Conservation (phyloP, 768 basidiomycete species). For the Pulveroboletus sp. region DNA sequence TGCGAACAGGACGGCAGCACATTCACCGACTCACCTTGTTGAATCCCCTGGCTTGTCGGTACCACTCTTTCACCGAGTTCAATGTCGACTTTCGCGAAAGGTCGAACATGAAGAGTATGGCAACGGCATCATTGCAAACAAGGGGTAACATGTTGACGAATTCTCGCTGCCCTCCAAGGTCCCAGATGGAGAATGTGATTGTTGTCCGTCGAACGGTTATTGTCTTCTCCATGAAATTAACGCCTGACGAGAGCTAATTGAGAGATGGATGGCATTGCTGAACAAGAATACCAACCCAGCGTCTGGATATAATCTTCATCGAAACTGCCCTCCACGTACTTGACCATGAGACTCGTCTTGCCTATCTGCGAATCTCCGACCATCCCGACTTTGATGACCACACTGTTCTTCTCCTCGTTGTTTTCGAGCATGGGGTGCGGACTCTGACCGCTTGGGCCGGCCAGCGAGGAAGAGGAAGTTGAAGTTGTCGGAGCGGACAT, state of each 20-base stretch:
- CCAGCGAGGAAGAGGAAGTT: constrained; percentile 29
- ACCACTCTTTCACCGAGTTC: constrained; percentile 99
- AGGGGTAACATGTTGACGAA: constrained; percentile 99
- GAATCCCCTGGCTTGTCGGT: constrained; percentile 96
- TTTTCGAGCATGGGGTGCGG: constrained; percentile 48
- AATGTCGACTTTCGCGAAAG: constrained; percentile 94
- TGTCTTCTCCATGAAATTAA: constrained; percentile 99
- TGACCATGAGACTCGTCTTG: constrained; percentile 99
- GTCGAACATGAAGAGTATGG: constrained; percentile 99
- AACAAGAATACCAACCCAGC: constrained; percentile 58
- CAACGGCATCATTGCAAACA: constrained; percentile 99
- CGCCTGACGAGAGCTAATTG: constrained; percentile 45
- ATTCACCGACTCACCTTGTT: constrained; percentile 70
- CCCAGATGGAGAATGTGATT: constrained; percentile 99
- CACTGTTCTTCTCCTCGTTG: constrained; percentile 78
- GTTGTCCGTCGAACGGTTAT: constrained; percentile 97
- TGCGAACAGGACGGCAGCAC: background rate
- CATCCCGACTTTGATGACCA: constrained; percentile 99
- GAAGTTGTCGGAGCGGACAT: constrained; percentile 53
- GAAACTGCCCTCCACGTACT: constrained; percentile 98
- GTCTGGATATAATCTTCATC: constrained; percentile 99
- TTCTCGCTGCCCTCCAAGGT: constrained; percentile 94
- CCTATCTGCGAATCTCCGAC: constrained; percentile 99
- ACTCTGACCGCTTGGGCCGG: constrained; percentile 51
- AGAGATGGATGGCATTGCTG: background rate